These are phyloP conservation scores for Termitomyces sp. DNA, from an alignment of 768 basidiomycete species.

Conservation along the genomic window DNA sequence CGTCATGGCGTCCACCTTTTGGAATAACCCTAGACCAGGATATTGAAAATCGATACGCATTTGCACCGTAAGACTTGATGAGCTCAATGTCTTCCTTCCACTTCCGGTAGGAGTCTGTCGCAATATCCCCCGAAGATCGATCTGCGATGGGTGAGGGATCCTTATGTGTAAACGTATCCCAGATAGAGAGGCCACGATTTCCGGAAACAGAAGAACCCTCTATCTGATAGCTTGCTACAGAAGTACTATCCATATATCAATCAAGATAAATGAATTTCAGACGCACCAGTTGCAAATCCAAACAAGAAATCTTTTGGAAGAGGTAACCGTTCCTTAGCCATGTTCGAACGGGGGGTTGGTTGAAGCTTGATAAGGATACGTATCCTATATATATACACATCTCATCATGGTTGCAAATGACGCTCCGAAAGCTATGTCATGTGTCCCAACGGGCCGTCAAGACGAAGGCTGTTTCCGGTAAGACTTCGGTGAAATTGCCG, in stretches of 20 bases:
- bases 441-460: not conserved
- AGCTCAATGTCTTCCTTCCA: conserved; percentile 60
- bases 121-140: conserved; percentile 56
- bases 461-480: not conserved
- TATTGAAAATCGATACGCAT: conserved; percentile 60
- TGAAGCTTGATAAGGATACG: not conserved
- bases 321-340: not conserved
- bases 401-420: not conserved
- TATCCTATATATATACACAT: not conserved
- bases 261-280: not conserved
- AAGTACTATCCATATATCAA: not conserved
- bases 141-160: conserved; percentile 50
- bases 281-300: conserved; percentile 28
- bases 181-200: conserved; percentile 61
- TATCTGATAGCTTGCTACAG: conserved; percentile 61
- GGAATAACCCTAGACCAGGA: conserved; percentile 73
- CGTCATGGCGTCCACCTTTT: conserved; percentile 54
- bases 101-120: conserved; percentile 61
- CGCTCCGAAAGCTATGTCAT: not conserved
- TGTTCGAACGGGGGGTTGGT: not conserved
- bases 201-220: conserved; percentile 56
- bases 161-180: conserved; percentile 64
- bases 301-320: conserved; percentile 29
- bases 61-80: too few relatives aligned
- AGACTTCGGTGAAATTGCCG: not conserved